Conservation (phyloP, 768 basidiomycete genomes). For the Termitomyces eurrhizus region DNA sequence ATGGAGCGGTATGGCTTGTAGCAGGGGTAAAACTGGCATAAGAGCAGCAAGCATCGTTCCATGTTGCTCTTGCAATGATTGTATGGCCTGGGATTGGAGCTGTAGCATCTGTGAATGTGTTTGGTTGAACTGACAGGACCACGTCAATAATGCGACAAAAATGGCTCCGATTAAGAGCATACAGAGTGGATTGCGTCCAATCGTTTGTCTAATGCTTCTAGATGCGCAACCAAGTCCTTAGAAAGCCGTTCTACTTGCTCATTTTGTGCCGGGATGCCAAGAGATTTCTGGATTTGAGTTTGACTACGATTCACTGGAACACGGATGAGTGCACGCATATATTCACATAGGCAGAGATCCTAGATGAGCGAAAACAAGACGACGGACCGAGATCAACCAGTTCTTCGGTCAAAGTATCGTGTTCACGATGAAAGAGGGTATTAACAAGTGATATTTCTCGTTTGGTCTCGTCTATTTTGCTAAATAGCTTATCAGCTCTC, state of each 20-base stretch:
- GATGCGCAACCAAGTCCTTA: slow-evolving; percentile 35
- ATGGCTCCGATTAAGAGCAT: slow-evolving; percentile 8
- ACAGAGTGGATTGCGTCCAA: slow-evolving; percentile 55
- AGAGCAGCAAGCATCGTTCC: slow-evolving; percentile 49
- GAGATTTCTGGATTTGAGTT: slow-evolving; percentile 50
- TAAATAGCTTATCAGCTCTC: slow-evolving; percentile 49
- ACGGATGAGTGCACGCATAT: slow-evolving; percentile 8
- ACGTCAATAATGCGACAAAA: background rate
- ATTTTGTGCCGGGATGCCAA: slow-evolving; percentile 56
- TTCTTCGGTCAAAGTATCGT: slow-evolving; percentile 52
- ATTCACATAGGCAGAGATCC: slow-evolving; percentile 10
- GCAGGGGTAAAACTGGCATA: slow-evolving; percentile 54
- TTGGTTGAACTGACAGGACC: slow-evolving; percentile 38
- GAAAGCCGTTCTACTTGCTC: slow-evolving; percentile 33
- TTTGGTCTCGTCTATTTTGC: slow-evolving; percentile 47
- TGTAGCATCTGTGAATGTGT: slow-evolving; percentile 44
- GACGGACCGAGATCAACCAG: slow-evolving; percentile 53
- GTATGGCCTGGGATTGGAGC: slow-evolving; percentile 51
- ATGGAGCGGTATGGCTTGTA: slow-evolving; percentile 57
- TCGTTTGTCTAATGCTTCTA: slow-evolving; percentile 50
- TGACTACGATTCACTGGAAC: slow-evolving; percentile 60
- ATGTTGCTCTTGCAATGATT: slow-evolving; percentile 62
- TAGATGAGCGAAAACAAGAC: slow-evolving; percentile 2
- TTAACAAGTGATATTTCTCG: slow-evolving; percentile 50
- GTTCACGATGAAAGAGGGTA: slow-evolving; percentile 55